Conservation (phyloP, 2,329 filamentous ascomycete species). For the Apiospora marii region DNA sequence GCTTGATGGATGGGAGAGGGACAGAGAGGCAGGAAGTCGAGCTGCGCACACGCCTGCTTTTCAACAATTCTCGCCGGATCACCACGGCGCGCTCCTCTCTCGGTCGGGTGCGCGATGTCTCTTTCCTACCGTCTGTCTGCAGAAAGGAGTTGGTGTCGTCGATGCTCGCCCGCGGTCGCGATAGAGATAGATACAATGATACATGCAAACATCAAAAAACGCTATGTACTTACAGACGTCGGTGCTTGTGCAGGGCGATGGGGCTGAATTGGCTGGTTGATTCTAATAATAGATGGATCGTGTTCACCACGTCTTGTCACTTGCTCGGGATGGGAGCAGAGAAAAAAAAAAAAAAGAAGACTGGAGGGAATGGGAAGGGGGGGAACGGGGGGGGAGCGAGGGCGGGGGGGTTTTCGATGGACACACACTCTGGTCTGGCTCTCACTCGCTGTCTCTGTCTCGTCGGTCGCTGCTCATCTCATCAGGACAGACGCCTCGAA, state of each 20-base stretch:
- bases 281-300: slow-evolving; percentile 62
- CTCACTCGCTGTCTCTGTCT: neutral
- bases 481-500: neutral
- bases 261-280: slow-evolving; percentile 59
- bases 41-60: slow-evolving; percentile 22
- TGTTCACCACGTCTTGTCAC: slow-evolving; percentile 45
- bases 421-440: neutral
- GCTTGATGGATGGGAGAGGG: slow-evolving; percentile 20
- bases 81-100: neutral
- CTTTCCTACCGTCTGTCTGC: neutral
- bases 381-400: neutral
- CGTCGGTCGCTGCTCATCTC: neutral
- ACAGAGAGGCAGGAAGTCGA: neutral
- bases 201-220: slow-evolving; percentile 28
- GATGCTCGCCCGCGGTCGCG: neutral
- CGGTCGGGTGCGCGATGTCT: neutral
- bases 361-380: slow-evolving; percentile 27
- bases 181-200: slow-evolving; percentile 37
- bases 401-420: neutral
- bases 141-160: slow-evolving; percentile 22
- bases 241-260: slow-evolving; percentile 50
- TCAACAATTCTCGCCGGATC: slow-evolving; percentile 1
- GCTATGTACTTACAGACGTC: slow-evolving; percentile 33
- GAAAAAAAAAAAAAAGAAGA: slow-evolving; percentile 21
- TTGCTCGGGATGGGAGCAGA: slow-evolving; percentile 26